Base-by-base conservation (phyloP, 164 flowering plant species). In the Houttuynia cordata region DNA sequence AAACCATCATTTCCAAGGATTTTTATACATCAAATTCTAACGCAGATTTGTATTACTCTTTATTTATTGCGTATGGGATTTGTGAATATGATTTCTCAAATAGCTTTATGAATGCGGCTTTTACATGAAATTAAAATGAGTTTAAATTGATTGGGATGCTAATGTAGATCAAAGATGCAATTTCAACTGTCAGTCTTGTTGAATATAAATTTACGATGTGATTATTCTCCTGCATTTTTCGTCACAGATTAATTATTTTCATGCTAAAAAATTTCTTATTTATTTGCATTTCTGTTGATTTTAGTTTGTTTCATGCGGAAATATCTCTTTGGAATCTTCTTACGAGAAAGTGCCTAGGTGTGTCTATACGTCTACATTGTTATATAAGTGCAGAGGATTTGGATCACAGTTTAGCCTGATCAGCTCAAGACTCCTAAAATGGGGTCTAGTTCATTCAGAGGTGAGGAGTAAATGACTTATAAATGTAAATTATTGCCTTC, bases 271-370 rank as follows among this genome's bases (percentile, higher is more conserved):
- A 45, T 45, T 12, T 1, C 49, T 3, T 56, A 37, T 56, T 18
- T 17, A 49, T 47, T 20, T 45, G 14, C n/a, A 47, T 22, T 25
- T 41, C 24, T 19, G 41, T 15, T 56, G 47, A 45, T 56, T 63
- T 41, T 82, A 86, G 92, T 56, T 72, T 56, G 88, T 79, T 25
- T 76, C 87, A 53, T 83, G 92, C 64, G 87, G 83, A 45, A 70
- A 60, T 66, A 53, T 82, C 40, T 70, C 79, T 57, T 63, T 83
- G 63, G 88, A 83, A 71, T 83, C 92, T 20, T 82, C 92, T 18
- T 86, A 82, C 67, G 85, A 82, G 59, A 80, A 70, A 70, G 84
- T 74, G 45, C 53, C 74, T 3, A 58, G 80, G 56, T 86, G 92
- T 67, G 60, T 80, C 45, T 86, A 83, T 67, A 70, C 84, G 39